These are phyloP conservation scores for Phytomonas francai DNA, from an alignment of 208 protist genomes.

Conservation along the genomic window DNA sequence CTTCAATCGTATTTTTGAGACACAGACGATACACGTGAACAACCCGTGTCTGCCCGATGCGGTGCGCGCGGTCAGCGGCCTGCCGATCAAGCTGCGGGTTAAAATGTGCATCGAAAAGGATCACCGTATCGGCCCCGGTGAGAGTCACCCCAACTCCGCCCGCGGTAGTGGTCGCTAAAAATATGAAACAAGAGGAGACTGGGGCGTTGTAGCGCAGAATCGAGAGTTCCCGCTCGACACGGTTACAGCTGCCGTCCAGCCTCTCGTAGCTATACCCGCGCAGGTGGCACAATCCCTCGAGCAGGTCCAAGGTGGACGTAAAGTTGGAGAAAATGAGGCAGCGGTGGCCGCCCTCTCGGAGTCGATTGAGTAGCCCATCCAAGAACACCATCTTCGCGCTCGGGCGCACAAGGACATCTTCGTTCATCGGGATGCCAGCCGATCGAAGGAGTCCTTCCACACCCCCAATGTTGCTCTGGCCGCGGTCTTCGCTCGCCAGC, in stretches of 20 bases:
- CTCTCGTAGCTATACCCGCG: conserved; percentile 73
- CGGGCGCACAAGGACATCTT: conserved; percentile 49
- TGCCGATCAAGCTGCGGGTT: conserved; percentile 98
- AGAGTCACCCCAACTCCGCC: conserved; percentile 98
- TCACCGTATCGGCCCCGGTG: conserved; percentile 92
- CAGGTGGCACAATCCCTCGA: conserved; percentile 72
- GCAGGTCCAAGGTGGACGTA: conserved; percentile 77
- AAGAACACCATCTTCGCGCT: conserved; percentile 93
- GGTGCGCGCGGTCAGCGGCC: conserved; percentile 91
- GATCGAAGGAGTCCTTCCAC: conserved; percentile 31
- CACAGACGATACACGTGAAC: conserved; percentile 95
- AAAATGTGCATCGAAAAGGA: conserved; percentile 96
- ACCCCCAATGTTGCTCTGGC: not conserved
- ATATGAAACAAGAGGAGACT: conserved; percentile 89
- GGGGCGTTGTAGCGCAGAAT: conserved; percentile 93
- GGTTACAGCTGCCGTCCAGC: conserved; percentile 72
- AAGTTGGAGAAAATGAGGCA: conserved; percentile 91
- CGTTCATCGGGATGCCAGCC: conserved; percentile 55
- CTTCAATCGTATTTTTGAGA: conserved; percentile 91
- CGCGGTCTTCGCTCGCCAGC: conserved; percentile 35
- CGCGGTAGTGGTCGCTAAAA: conserved; percentile 95
- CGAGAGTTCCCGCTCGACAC: conserved; percentile 82
- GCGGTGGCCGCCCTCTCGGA: conserved; percentile 74
- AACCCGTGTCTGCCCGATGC: conserved; percentile 93
- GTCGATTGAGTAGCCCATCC: conserved; percentile 74